Percentiles rank a stretch among this genome's conserved stretches.
These are phyloP conservation scores for Piper betle DNA, from an alignment of 164 flowering plant species.

Conservation along the genomic window DNA sequence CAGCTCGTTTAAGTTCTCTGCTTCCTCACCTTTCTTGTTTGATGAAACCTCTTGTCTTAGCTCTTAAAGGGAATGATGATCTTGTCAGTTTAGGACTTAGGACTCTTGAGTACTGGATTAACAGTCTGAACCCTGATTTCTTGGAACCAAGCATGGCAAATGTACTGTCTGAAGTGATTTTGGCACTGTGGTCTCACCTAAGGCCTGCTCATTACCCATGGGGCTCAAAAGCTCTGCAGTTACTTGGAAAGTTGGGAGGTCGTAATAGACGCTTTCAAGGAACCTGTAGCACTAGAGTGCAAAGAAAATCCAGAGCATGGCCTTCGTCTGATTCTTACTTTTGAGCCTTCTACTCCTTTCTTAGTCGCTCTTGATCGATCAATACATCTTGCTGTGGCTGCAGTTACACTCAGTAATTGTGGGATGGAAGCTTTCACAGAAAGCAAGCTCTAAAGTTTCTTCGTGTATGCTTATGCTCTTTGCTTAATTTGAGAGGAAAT, in stretches of 20 bases:
- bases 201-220: constrained; percentile 88
- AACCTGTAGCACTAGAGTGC: constrained; percentile 95
- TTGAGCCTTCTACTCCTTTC: constrained; percentile 96
- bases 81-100: constrained; percentile 75
- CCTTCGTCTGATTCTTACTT: constrained; percentile 93
- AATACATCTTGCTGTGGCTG: constrained; percentile 80
- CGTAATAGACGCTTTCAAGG: constrained; percentile 92
- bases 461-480: constrained; percentile 84
- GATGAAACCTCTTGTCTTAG: constrained; percentile 93
- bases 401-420: constrained; percentile 52
- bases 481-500: constrained; percentile 77
- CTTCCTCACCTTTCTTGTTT: constrained; percentile 86
- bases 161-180: constrained; percentile 89
- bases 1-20: constrained; percentile 91
- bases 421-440: constrained; percentile 62
- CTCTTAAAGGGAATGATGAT: constrained; percentile 84
- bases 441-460: constrained; percentile 89
- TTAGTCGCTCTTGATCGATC: constrained; percentile 96
- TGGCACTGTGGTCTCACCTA: constrained; percentile 97
- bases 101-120: constrained; percentile 98
- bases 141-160: constrained; percentile 96
- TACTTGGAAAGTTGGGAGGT: constrained; percentile 97
- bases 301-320: constrained; percentile 99
- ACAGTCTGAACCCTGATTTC: constrained; percentile 97
- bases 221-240: constrained; percentile 86